phyloP scores from a whole-genome alignment of 2,329 filamentous ascomycete genomes.

The Aspergillus sp. region DNA sequence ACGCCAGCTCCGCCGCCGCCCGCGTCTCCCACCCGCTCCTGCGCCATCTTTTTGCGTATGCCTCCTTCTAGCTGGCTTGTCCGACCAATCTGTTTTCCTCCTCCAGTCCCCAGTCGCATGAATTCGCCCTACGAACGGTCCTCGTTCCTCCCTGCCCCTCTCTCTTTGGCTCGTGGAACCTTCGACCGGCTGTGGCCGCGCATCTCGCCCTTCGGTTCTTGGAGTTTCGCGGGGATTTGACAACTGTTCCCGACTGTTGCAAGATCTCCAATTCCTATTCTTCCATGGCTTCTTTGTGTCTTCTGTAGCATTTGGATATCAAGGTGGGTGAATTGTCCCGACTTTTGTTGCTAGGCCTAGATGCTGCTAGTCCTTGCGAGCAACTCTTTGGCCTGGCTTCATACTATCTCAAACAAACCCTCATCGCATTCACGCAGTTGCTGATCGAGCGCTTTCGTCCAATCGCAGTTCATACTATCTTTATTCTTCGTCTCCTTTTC shows the following conservation, averaged over 20 bases:
- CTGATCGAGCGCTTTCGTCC: neutral
- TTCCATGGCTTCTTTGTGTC: neutral
- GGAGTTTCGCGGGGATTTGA: conserved; percentile 1
- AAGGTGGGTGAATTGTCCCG: neutral
- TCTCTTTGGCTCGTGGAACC: neutral
- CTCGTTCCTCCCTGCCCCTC: neutral
- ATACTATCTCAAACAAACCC: neutral
- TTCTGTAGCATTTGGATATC: neutral
- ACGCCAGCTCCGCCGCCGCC: conserved; percentile 19
- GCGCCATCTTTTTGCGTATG: conserved; percentile 18
- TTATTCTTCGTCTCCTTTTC: neutral
- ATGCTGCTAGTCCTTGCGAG: neutral
- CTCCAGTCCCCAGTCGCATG: neutral
- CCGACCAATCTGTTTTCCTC: neutral
- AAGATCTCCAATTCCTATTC: neutral
- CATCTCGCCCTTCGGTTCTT: neutral
- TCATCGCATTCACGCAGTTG: neutral
- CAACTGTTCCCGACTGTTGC: conserved; percentile 2
- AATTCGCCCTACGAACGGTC: conserved; percentile 1
- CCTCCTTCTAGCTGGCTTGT: neutral
- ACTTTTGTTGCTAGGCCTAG: neutral
- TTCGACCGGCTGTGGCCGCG: neutral
- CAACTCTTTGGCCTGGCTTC: neutral
- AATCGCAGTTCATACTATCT: conserved; percentile 7
- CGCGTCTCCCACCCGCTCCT: conserved; percentile 8